Evolutionary conservation across 2,329 filamentous ascomycete species (phyloP).

Genomic region (Diatrype stigma): DNA sequence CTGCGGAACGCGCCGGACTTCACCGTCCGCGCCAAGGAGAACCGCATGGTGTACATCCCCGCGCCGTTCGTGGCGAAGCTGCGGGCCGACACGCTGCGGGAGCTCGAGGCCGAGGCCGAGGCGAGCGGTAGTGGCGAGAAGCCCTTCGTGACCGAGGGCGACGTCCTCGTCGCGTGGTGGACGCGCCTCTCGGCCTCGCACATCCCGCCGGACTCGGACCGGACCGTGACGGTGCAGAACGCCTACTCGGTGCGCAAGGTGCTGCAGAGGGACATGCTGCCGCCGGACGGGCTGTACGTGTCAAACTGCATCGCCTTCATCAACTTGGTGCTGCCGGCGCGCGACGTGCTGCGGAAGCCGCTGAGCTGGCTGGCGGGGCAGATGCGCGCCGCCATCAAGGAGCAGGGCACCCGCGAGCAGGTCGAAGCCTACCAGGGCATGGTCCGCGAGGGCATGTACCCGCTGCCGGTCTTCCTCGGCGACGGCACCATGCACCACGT

Average conservation of each 20-base stretch:
- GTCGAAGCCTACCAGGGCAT: constrained; percentile 30
- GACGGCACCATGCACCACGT: constrained; percentile 27
- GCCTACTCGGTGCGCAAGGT: constrained; percentile 25
- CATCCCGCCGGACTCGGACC: constrained; percentile 14
- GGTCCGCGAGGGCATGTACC: constrained; percentile 13
- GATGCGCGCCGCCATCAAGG: constrained; percentile 26
- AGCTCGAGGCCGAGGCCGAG: constrained; percentile 13
- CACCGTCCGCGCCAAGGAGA: constrained; percentile 26
- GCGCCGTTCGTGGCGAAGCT: constrained; percentile 21
- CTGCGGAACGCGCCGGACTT: constrained; percentile 26
- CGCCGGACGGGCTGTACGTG: constrained; percentile 21
- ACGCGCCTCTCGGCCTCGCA: constrained; percentile 24
- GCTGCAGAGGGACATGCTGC: constrained; percentile 18
- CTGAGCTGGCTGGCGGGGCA: constrained; percentile 24
- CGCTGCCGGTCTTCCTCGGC: constrained; percentile 28
- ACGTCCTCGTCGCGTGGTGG: constrained; percentile 35
- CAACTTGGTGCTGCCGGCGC: constrained; percentile 16
- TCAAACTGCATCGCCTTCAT: constrained; percentile 27
- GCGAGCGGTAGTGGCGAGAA: not conserved
- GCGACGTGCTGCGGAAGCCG: constrained; percentile 25
- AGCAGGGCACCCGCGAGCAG: constrained; percentile 29
- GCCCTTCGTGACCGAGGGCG: constrained; percentile 33
- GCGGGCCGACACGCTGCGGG: constrained; percentile 20
- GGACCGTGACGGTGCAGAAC: constrained; percentile 28
- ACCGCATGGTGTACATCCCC: constrained; percentile 34